Evolutionary conservation across 306 rosid species (phyloP).

Genomic region (Parietaria judaica): DNA sequence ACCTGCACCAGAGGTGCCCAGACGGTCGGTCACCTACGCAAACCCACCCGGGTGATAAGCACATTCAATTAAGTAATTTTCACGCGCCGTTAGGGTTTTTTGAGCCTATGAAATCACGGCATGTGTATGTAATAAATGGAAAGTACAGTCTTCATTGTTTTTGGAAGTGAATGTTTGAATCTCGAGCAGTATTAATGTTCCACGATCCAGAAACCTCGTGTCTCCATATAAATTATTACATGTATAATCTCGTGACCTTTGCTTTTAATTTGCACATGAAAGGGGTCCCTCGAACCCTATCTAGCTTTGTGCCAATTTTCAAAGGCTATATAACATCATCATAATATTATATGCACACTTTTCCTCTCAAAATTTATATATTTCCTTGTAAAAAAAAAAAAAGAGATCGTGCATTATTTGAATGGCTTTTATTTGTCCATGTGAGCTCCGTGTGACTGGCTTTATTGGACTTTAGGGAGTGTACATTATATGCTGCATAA

Average conservation of each 20-base stretch:
- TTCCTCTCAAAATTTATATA: not conserved
- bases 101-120: too few relatives aligned
- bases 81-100: too few relatives aligned
- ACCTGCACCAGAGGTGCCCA: too few relatives aligned
- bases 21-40: too few relatives aligned
- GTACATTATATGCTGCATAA: not conserved
- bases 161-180: too few relatives aligned
- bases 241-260: not conserved
- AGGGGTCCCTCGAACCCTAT: slow-evolving; percentile 8
- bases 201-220: too few relatives aligned
- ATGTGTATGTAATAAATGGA: too few relatives aligned
- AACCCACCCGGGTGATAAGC: too few relatives aligned
- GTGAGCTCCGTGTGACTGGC: not conserved
- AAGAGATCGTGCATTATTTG: not conserved
- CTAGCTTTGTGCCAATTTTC: not conserved
- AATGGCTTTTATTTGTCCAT: not conserved
- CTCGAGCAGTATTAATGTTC: too few relatives aligned
- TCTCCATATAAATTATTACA: too few relatives aligned
- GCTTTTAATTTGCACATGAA: slow-evolving; percentile 15
- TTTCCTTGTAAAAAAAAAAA: not conserved
- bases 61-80: too few relatives aligned
- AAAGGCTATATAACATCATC: not conserved
- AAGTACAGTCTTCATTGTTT: too few relatives aligned
- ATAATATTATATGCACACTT: not conserved
- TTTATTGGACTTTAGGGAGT: not conserved